Evolutionary conservation across 768 basidiomycete species (phyloP), one percentile per base, ranked within the genome.

Genomic region (Termitomyces sp.): DNA sequence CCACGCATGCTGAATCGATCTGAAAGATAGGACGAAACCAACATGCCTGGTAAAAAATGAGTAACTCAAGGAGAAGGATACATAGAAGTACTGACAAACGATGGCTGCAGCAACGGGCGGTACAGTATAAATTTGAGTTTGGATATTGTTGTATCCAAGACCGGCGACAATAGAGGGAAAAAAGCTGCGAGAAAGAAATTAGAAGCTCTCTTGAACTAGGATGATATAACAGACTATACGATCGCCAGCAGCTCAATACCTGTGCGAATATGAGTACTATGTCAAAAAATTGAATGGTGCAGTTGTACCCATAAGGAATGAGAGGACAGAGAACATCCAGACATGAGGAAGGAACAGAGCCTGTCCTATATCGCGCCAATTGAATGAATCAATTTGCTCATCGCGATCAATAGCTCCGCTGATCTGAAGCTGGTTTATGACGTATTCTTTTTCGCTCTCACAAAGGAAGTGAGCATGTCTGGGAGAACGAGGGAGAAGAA

Each of bases 121-220:
- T 2, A 86, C 85, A 16, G 79, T 83, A 75, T 84, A 81, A 3
- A 88, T 71, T 61, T 88, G 85, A 11, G 82, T 79, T 25, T 71
- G 66, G 35, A 78, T 71, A 0, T 78, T 75, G 3, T 74, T 75
- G 64, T 78, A 86, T n/a, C 85, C 85, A 4, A 88, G 75, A 15
- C 74, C 72, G 32, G 79, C 72, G 12, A 91, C 82, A 66, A 92
- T 88, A 3, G 85, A 84, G 7, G 89, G 89, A 9, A 82, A 71
- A 68, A 92, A 91, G 60, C 41, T 42, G 16, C 9, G 35, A 16
- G n/a, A 36, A 36, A 9, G 40, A 41, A 41, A 16, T 25, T 1
- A 42, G 41, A 15, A 11, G 11, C 20, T 6, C 15, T 23, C 9
- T 11, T 4, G 2, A 42, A 11, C 11, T 7, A 20, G 22, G 2